Percentiles rank a stretch among this genome's conserved stretches.
Conservation (phyloP, 75 land plant species). For the Ceratopteris richardii region DNA sequence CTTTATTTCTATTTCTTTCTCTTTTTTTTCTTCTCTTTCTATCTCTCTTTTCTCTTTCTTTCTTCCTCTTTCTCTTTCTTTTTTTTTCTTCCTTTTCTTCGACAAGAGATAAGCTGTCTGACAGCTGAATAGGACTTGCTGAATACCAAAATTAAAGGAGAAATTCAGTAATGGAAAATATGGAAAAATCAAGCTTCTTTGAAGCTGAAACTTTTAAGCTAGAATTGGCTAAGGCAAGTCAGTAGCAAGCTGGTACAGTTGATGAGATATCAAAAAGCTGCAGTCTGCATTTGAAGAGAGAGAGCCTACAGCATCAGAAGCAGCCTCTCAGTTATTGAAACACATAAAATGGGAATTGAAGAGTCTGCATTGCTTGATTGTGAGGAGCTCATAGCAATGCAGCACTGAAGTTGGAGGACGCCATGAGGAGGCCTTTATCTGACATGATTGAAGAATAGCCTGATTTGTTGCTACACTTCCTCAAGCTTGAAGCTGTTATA, state of each 20-base stretch:
- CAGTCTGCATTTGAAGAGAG: slow-evolving; percentile 1
- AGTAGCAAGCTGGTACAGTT: background rate
- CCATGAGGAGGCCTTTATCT: no score
- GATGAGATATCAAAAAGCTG: background rate
- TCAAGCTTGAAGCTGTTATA: no score
- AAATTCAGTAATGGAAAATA: background rate
- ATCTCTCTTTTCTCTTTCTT: no score
- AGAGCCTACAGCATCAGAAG: background rate
- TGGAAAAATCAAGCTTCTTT: background rate
- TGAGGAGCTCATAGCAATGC: no score
- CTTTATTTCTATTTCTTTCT: no score
- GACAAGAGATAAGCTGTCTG: background rate
- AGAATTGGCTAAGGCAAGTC: slow-evolving; percentile 1
- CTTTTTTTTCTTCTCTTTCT: no score
- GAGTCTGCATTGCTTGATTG: no score
- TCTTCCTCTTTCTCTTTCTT: no score
- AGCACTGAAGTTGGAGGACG: no score
- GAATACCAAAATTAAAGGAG: background rate
- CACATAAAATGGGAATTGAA: background rate
- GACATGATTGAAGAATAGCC: no score
- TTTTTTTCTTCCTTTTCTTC: no score
- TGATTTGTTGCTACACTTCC: no score
- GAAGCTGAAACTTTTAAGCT: background rate
- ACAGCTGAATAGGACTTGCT: background rate
- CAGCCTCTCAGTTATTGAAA: background rate